Evolutionary conservation across 140 eudicot species (phyloP), one percentile per base, ranked within the genome.

Genomic region (Anethum foeniculum): DNA sequence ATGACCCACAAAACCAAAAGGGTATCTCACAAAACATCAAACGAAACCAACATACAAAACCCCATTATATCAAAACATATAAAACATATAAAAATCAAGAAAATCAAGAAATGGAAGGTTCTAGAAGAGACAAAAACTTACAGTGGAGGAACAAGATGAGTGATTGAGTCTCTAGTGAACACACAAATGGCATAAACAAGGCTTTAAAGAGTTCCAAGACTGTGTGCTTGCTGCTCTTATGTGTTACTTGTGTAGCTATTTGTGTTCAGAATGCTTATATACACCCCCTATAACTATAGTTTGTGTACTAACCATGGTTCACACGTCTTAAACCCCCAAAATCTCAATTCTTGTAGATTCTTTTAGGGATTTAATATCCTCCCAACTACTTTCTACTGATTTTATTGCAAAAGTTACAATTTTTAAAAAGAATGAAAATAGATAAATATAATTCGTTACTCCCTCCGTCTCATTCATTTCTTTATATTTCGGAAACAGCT

Each of bases 201-300:
- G 23, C 62, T 54, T 19, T n/a, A 4, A 60, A 62, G 69, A 62
- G 34, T 62, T 62, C 69, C 3, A 62, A 62, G 69, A 62, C 69
- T n/a, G 69, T 62, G 69, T 62, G 69, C 69, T 62, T 62, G 69
- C 69, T 25, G n/a, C 69, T 25, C 34, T 3, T 62, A 62, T 62
- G 69, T 23, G n/a, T 18, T 19, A 21, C 28, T 56, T 19, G 65
- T 58, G 27, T 8, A 25, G 69, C 12, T 62, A n/a, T 62, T 34
- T 69, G 76, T 71, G 76, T 71, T 71, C 46, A 39, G 76, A 71
- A 71, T 71, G 76, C 75, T 30, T 68, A 68, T 68, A 34, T 39
- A 32, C 46, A 71, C 27, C 36, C 27, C n/a, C 6, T 7, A 7
- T 16, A 71, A 71, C 76, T 71, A 25, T 71, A 21, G 76, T 71